A percentile compares a stretch with the other conserved stretches of the same genome.
phyloP scores from a whole-genome alignment of 179 eudicot species.

The Patellifolia procumbens region DNA sequence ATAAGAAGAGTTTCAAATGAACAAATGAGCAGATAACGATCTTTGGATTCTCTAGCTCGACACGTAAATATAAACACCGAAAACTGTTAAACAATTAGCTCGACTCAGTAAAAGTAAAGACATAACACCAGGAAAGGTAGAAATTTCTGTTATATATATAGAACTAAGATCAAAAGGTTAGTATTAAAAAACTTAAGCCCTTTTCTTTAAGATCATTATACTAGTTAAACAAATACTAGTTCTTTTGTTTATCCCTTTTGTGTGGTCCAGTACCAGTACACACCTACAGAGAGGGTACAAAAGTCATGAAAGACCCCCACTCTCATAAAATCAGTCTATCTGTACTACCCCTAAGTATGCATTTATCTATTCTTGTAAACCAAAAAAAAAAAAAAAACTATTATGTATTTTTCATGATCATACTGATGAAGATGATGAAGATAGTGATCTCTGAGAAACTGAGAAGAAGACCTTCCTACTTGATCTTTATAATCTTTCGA shows the following conservation, averaged over 20 bases:
- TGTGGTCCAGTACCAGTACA: constrained; percentile 65
- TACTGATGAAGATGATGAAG: constrained; percentile 58
- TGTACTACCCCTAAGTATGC: constrained; percentile 67
- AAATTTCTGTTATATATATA: constrained; percentile 5
- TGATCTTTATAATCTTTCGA: constrained; percentile 35
- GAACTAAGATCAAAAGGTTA: constrained; percentile 25
- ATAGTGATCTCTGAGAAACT: constrained; percentile 48
- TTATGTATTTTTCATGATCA: constrained; percentile 38
- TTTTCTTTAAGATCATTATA: constrained; percentile 29
- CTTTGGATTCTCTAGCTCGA: too few relatives aligned
- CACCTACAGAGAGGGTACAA: constrained; percentile 57
- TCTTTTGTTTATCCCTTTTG: constrained; percentile 10
- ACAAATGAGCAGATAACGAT: too few relatives aligned
- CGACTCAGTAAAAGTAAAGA: neutral
- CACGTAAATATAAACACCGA: neutral
- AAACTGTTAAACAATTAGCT: neutral
- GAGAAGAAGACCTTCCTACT: constrained; percentile 57
- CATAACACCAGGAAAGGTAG: neutral
- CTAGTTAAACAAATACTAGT: constrained; percentile 14
- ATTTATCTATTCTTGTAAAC: constrained; percentile 43
- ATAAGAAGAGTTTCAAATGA: too few relatives aligned
- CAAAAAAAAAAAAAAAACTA: constrained; percentile 8
- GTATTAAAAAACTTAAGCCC: constrained; percentile 24
- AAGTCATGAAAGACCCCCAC: constrained; percentile 49
- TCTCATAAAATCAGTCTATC: constrained; percentile 61